Base-by-base conservation (phyloP, 2,329 filamentous ascomycete species). In the Beauveria medogensis region DNA sequence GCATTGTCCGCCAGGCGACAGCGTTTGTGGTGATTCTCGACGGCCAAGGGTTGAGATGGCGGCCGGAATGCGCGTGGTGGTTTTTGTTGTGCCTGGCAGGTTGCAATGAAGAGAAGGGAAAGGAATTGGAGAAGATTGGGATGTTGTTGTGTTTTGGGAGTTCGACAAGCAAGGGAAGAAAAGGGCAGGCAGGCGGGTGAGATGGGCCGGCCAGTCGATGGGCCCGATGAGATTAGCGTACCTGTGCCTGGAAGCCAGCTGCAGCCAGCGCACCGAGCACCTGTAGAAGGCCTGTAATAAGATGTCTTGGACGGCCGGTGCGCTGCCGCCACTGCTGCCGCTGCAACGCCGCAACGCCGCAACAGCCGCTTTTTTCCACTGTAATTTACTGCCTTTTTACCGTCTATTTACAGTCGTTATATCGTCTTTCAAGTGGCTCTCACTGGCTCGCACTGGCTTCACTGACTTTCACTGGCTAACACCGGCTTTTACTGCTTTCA, bases 1-100 rank as follows among this genome's bases (percentile, higher is more conserved):
- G 53, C 60, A 61, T 61, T 56, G 54, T 61, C 53, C 20, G 26
- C 20, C 58, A 9, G 51, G 30, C 30, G 43, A 55, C 43, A 34
- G 22, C 51, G 30, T 55, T 28, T 24, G 10, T 26, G 9, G 34
- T 44, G 30, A 34, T 37, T 14, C 12, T 37, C 34, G 34, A 37
- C 34, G 12, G 34, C 34, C 34, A 37, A 37, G 12, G 34, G 34
- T 60, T 22, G 57, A 24, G 28, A 28, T n/a, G 16, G 40, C 24
- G 34, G 40, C 30, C 34, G 40, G 56, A 53, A 52, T 59, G 56
- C 40, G 56, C 40, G 40, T 55, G 43, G 26, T 56, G 41, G 47
- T 56, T 34, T 56, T 56, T 47, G 46, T 41, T 41, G n/a, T 28
- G 22, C 10, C 43, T 50, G 55, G 55, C 28, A 40, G 28, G 37